Evolutionary conservation across 2,329 filamentous ascomycete species (phyloP), one percentile per base, ranked within the genome.

Genomic region (Fusarium sacchari): DNA sequence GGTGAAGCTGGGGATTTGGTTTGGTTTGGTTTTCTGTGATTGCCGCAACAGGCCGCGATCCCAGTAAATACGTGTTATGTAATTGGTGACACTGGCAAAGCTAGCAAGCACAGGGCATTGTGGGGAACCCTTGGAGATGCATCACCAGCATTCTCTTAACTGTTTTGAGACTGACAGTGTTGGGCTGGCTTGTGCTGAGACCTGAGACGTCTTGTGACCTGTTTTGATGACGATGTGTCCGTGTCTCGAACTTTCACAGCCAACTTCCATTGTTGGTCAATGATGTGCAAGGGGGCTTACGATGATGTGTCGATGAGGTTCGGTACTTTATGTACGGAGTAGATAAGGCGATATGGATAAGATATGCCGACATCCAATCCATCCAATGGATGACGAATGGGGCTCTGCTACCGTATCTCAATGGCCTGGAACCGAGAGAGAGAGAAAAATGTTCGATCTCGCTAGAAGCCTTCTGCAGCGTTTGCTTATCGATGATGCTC

Each of bases 1-100:
- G 15, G 44, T 59, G 50, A 69, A 69, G 66, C 67, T 69, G 67
- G 67, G 67, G 67, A 49, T 39, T 40, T 46, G 47, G 37, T 24
- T 34, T 34, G 32, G 32, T 8, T 34, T 34, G 32, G 32, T 15
- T 57, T 66, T 67, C 36, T 39, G 39, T 55, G 61, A 75, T 75
- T 73, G 72, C 72, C 72, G 72, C 71, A 74, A 69, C 71, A 74
- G 71, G 71, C 71, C 71, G 70, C 58, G 55, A 72, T 62, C 66
- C 67, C 60, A 72, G 62, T 44, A 58, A 47, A 58, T 68, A 68
- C 63, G 36, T 68, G 69, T 72, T 72, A 72, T 69, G 69, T 72
- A 72, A 73, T 73, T 72, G 67, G 71, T 46, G 46, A 71, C 22
- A 47, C 15, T 15, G 32, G 24, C 22, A 50, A 52, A 44, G 36